Percentiles rank a stretch among this genome's conserved stretches.
phyloP scores from a whole-genome alignment of 179 eudicot species.

The Patellifolia procumbens region DNA sequence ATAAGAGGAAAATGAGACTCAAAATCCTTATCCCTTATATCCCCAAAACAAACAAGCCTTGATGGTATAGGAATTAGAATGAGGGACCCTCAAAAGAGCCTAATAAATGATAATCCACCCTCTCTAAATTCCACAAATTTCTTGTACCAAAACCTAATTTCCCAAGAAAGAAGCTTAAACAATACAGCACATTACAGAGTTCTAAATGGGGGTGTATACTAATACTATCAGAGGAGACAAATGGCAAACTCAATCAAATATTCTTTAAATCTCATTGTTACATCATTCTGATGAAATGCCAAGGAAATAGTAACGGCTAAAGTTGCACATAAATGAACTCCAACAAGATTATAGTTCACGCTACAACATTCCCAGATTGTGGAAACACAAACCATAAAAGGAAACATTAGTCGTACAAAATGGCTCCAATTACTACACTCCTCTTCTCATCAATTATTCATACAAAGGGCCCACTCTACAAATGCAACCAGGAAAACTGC shows the following conservation, averaged over 20 bases:
- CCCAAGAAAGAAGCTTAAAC: too few relatives aligned
- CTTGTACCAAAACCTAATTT: too few relatives aligned
- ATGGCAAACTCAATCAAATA: not conserved
- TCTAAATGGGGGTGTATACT: not conserved
- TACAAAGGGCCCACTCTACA: slow-evolving; percentile 25
- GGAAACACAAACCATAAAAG: slow-evolving; percentile 10
- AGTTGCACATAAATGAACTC: not conserved
- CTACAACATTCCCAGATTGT: slow-evolving; percentile 12
- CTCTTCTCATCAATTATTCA: slow-evolving; percentile 16
- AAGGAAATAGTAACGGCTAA: not conserved
- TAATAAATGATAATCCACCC: too few relatives aligned
- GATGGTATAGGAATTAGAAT: too few relatives aligned
- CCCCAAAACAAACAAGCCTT: too few relatives aligned
- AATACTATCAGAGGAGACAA: not conserved
- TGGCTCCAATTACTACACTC: slow-evolving; percentile 14
- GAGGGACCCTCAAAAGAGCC: too few relatives aligned
- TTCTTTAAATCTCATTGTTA: not conserved
- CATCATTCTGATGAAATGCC: not conserved
- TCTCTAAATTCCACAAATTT: too few relatives aligned
- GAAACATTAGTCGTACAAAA: slow-evolving; percentile 14
- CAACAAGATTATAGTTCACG: slow-evolving; percentile 6
- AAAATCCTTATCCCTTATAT: too few relatives aligned
- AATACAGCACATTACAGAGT: too few relatives aligned
- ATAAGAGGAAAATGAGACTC: too few relatives aligned
- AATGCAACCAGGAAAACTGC: slow-evolving; percentile 22